These are phyloP conservation scores for Ceratorhiza oryzae-sativae DNA, from an alignment of 1,284 basidiomycete genomes.

Conservation along the genomic window DNA sequence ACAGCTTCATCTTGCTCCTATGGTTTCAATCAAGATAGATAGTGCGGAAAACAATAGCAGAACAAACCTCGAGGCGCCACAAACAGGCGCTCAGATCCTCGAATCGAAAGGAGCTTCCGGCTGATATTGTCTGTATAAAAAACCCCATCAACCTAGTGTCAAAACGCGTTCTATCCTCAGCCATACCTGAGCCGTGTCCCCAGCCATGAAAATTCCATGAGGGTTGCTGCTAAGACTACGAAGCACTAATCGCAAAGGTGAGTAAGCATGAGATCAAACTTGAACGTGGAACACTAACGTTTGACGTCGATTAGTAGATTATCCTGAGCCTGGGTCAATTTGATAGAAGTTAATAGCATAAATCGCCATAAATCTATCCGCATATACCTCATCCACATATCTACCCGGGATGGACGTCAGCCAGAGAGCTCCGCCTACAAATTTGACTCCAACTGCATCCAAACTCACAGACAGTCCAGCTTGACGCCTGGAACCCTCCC, in stretches of 20 bases:
- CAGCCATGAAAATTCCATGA: slow-evolving; percentile 77
- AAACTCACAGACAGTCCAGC: slow-evolving; percentile 47
- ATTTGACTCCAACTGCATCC: background rate
- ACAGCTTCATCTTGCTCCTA: slow-evolving; percentile 29
- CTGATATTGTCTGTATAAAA: slow-evolving; percentile 67
- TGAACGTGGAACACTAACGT: slow-evolving; percentile 53
- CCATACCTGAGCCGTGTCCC: slow-evolving; percentile 66
- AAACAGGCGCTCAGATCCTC: slow-evolving; percentile 72
- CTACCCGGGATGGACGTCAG: too few species aligned
- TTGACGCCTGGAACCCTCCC: background rate
- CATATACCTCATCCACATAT: slow-evolving; percentile 70
- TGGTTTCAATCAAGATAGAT: background rate
- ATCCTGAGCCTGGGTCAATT: slow-evolving; percentile 56
- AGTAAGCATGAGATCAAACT: background rate
- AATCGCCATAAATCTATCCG: too few species aligned
- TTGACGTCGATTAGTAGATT: slow-evolving; percentile 71
- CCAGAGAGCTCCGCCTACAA: slow-evolving; percentile 51
- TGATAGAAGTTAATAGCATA: background rate
- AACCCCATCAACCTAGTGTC: slow-evolving; percentile 48
- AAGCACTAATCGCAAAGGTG: slow-evolving; percentile 57
- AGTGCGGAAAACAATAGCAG: background rate
- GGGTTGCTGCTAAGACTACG: slow-evolving; percentile 66
- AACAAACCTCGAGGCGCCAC: slow-evolving; percentile 62
- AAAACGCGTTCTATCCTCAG: background rate
- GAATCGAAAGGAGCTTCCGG: slow-evolving; percentile 74